Conservation (phyloP, 352 stramenopile species). For the Aphanomyces euteiches region DNA sequence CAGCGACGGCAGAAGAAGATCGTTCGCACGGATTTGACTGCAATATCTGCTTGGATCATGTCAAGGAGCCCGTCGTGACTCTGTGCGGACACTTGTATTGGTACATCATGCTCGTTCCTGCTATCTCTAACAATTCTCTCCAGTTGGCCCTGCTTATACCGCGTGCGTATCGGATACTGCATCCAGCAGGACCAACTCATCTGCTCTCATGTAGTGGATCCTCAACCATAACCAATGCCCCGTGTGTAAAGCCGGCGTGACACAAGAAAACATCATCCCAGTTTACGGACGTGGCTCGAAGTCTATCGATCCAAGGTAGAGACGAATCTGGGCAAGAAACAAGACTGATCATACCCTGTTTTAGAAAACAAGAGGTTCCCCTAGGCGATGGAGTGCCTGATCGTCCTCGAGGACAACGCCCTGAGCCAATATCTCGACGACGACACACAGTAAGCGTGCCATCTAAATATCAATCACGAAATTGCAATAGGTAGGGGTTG, state of each 20-base stretch:
- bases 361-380: background rate
- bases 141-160: constrained; percentile 84
- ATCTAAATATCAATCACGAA: background rate
- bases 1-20: background rate
- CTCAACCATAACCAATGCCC: constrained; percentile 77
- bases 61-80: constrained; percentile 84
- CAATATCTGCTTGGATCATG: constrained; percentile 87
- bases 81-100: constrained; percentile 89
- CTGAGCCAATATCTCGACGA: constrained; percentile 49
- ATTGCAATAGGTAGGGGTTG: background rate
- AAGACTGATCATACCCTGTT: background rate
- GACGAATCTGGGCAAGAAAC: background rate
- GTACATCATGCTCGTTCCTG: constrained; percentile 34
- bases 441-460: constrained; percentile 17
- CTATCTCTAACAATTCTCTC: background rate
- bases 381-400: constrained; percentile 43
- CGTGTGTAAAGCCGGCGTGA: constrained; percentile 89
- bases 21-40: constrained; percentile 59
- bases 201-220: constrained; percentile 52
- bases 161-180: constrained; percentile 36
- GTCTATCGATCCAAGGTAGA: constrained; percentile 55
- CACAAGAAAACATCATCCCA: constrained; percentile 85
- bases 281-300: constrained; percentile 80
- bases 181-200: constrained; percentile 14
- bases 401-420: constrained; percentile 57